Base-by-base conservation (phyloP, 2,329 filamentous ascomycete species). In the Aspergillus flavus region DNA sequence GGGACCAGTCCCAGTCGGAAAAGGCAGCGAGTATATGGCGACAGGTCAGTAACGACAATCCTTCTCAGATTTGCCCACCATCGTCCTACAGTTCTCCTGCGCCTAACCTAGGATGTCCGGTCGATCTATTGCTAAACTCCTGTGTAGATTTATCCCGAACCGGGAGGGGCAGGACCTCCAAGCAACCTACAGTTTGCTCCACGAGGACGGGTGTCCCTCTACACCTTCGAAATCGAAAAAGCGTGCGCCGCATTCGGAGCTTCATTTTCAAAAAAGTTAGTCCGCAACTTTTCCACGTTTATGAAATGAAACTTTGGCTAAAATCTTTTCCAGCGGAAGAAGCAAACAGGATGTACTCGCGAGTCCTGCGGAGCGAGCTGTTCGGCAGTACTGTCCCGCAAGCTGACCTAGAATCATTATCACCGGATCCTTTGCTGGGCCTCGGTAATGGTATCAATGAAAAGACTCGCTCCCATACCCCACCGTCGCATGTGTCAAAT, bases 351-450 rank as follows among this genome's bases (percentile, higher is more conserved):
- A 97, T 92, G 23, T 99, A 94, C 77, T 96, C 93, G 32, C 91
- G 89, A 23, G 83, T 99, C 7, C 83, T 99, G 61, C 90, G 95
- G 61, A 90, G 92, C 58, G 95, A 99, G 78, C 87, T 99, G 64
- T 99, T 99, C 76, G 94, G 97, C 72, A 88, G 87, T 69, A 92
- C 93, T 32, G 89, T 98, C 65, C 94, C 95, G 10, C 94, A 97
- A 76, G 84, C 88, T 39, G 87, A 91, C 43, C 84, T 90, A 43
- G 84, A 89, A 54, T 84, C 84, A 30, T 75, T 87, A 65, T 89
- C 86, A 62, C 84, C 88, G 61, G 87, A 91, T 65, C 84, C 83
- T 21, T 68, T 73, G 28, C 61, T 74, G 36, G 74, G 68, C 64
- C 73, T 76, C 83, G 83, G 69, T 45, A 85, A 83, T 41, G 80